Base-by-base conservation (phyloP, 768 basidiomycete genomes). In the Russula lepida region DNA sequence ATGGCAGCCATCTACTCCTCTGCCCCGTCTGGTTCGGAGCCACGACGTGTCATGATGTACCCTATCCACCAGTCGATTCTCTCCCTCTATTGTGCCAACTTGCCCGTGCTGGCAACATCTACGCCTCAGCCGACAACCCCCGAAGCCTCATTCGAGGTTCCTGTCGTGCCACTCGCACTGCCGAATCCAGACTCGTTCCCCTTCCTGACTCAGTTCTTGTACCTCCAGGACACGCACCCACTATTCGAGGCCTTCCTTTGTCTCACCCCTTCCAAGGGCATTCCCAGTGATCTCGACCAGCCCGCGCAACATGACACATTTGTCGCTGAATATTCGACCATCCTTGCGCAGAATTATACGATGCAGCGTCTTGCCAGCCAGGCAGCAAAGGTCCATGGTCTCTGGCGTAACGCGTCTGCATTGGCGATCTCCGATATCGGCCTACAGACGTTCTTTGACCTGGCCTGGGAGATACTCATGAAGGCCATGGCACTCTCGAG, bases 41-140 rank as follows among this genome's bases (percentile, higher is more conserved):
- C 50, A n/a, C 56, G 58, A 8, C 54, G 60, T 3, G 59, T 66
- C 19, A 62, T 51, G 30, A 50, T 91, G 55, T 84, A 80, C 65
- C 84, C 90, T 5, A 79, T 82, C 12, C 89, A 92, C 72, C 81
- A 82, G 35, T 72, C 89, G 54, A 77, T 91, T 46, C 78, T 92
- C 56, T 85, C 85, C 7, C 76, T 84, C 0, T 78, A 88, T 68
- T 92, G 87, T 69, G 74, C 88, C 19, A 76, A 79, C 46, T 77
- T 91, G 6, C 83, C 86, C 1, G 71, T 77, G 25, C 76, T 88
- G 28, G 80, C 83, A 0, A 65, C 75, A 9, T 66, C 62, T 74
- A 4, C 58, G 68, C 39, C 68, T 72, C 11, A 53, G 33, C 62
- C 72, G 15, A 58, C 73, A 43, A 48, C 62, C 55, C 65, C 73